phyloP scores from a whole-genome alignment of 2,329 filamentous ascomycete species.

The Cryphonectria nitschkei region DNA sequence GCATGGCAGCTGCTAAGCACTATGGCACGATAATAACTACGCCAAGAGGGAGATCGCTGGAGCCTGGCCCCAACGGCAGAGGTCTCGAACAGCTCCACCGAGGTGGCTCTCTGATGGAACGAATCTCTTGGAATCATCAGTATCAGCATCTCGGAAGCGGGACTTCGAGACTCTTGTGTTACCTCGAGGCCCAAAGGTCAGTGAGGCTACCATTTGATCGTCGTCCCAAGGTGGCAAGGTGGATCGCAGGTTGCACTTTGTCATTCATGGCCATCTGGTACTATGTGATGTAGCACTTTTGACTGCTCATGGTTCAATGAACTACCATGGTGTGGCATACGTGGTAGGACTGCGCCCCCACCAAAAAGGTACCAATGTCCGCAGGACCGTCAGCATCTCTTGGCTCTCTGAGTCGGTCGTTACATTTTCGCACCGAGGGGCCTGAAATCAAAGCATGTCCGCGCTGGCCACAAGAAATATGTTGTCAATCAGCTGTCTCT shows the following conservation, averaged over 20 bases:
- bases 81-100: slow-evolving; percentile 7
- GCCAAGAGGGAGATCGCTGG: not conserved
- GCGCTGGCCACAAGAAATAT: not conserved
- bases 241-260: not conserved
- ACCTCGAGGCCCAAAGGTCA: not conserved
- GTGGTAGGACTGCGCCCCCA: not conserved
- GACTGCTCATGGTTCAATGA: not conserved
- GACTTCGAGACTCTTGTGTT: not conserved
- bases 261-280: not conserved
- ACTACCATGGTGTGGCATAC: not conserved
- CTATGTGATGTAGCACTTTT: not conserved
- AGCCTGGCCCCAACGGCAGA: not conserved
- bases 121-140: not conserved
- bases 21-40: not conserved
- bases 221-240: not conserved
- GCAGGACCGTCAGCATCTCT: not conserved
- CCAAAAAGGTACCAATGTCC: not conserved
- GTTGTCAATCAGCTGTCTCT: not conserved
- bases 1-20: not conserved
- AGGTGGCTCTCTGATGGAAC: not conserved
- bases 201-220: not conserved
- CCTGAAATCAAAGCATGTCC: not conserved
- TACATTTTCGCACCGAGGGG: not conserved
- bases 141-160: not conserved
- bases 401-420: not conserved